phyloP scores from a whole-genome alignment of 2,329 filamentous ascomycete genomes.

The Hortaea werneckii region DNA sequence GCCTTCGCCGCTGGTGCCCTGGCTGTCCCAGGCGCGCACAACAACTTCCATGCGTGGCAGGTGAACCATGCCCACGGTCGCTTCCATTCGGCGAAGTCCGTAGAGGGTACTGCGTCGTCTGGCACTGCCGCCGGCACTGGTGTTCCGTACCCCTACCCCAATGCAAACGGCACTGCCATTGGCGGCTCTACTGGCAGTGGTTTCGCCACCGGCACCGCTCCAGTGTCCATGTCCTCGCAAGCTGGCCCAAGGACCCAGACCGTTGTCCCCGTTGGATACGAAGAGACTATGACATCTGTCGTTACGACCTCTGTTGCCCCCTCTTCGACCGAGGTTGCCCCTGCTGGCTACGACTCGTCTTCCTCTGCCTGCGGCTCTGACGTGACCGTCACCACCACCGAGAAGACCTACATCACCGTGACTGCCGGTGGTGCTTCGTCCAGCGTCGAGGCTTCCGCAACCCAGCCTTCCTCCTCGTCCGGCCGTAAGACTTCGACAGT shows the following conservation, averaged over 20 bases:
- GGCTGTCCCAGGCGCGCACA: constrained; percentile 24
- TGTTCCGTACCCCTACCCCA: constrained; percentile 19
- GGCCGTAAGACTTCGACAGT: constrained; percentile 3
- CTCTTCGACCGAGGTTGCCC: neutral
- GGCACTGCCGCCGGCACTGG: constrained; percentile 10
- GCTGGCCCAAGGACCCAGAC: neutral
- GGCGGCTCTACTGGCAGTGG: constrained; percentile 16
- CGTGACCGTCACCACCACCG: constrained; percentile 8
- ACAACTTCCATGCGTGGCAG: constrained; percentile 15
- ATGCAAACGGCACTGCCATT: constrained; percentile 18
- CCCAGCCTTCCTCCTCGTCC: neutral
- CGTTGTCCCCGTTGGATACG: neutral
- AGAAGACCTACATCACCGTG: constrained; percentile 5
- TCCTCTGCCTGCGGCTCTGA: constrained; percentile 2
- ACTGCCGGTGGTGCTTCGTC: constrained; percentile 3
- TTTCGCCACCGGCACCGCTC: constrained; percentile 1
- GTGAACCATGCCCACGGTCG: constrained; percentile 19
- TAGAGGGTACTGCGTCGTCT: constrained; percentile 10
- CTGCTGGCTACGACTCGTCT: neutral
- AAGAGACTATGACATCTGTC: neutral
- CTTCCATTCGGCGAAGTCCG: constrained; percentile 13
- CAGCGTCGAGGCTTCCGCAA: constrained; percentile 1
- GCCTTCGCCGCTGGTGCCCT: constrained; percentile 32
- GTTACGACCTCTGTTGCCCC: constrained; percentile 1
- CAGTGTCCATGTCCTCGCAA: constrained; percentile 1